Conservation (phyloP, 257 asterid genomes). For the Gentiana straminea region DNA sequence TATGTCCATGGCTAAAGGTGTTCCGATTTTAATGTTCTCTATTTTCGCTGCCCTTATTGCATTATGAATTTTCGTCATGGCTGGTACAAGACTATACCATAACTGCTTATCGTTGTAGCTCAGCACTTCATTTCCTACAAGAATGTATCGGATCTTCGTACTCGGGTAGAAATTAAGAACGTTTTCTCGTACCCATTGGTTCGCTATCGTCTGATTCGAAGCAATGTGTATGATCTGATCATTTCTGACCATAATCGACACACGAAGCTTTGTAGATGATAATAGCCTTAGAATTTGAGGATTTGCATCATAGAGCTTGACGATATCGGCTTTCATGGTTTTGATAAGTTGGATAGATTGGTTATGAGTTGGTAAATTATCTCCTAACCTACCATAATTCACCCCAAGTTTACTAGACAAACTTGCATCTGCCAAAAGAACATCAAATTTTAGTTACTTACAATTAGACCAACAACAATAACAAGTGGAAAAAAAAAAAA, state of each 20-base stretch:
- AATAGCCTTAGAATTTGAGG: conserved; percentile 51
- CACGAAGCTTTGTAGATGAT: conserved; percentile 45
- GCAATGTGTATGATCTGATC: conserved; percentile 42
- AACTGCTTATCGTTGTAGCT: conserved; percentile 17
- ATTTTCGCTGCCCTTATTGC: conserved; percentile 27
- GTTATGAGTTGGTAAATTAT: conserved; percentile 45
- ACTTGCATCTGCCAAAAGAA: conserved; percentile 25
- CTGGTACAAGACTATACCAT: conserved; percentile 64
- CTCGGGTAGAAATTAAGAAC: conserved; percentile 42
- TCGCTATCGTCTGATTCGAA: conserved; percentile 31
- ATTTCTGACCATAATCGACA: conserved; percentile 46
- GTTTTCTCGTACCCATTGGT: conserved; percentile 49
- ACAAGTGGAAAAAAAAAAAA: neutral
- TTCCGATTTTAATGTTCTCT: conserved; percentile 57
- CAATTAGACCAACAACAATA: neutral
- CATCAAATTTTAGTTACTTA: neutral
- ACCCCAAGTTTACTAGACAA: conserved; percentile 34
- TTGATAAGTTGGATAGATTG: conserved; percentile 34
- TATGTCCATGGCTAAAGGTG: conserved; percentile 66
- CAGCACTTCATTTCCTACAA: conserved; percentile 66
- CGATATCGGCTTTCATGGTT: conserved; percentile 28
- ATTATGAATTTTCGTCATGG: conserved; percentile 39
- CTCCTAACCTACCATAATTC: conserved; percentile 54
- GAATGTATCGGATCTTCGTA: conserved; percentile 42
- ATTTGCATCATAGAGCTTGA: conserved; percentile 59